Evolutionary conservation across 345 rosid species (phyloP).

Genomic region (Ailanthus altissimus): DNA sequence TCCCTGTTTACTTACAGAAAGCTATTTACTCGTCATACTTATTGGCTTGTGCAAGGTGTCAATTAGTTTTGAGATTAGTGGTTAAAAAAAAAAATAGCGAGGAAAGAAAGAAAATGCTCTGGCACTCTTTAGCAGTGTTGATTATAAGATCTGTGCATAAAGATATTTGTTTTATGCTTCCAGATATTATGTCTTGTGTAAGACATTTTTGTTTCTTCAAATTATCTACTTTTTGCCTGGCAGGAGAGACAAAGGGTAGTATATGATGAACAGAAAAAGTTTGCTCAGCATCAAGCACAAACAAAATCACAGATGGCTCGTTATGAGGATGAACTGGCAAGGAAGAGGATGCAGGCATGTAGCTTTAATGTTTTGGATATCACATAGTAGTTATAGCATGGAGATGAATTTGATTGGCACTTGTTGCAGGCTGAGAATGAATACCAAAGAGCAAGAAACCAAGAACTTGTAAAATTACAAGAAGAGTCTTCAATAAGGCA

Average conservation of each 20-base stretch:
- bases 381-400: conserved; percentile 10
- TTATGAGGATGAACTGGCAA: conserved; percentile 88
- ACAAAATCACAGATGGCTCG: conserved; percentile 94
- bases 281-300: conserved; percentile 89
- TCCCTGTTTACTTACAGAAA: background rate
- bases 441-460: conserved; percentile 82
- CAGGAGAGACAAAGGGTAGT: conserved; percentile 92
- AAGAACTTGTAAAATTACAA: conserved; percentile 91
- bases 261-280: conserved; percentile 87
- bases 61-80: background rate
- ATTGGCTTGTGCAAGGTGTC: conserved; percentile 5
- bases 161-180: conserved; percentile 8
- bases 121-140: conserved; percentile 7
- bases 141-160: background rate
- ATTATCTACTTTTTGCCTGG: conserved; percentile 15
- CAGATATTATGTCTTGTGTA: background rate
- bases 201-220: background rate
- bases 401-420: conserved; percentile 22
- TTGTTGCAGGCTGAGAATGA: conserved; percentile 85
- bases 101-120: background rate
- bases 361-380: conserved; percentile 4
- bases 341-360: conserved; percentile 98
- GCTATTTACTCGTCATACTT: background rate
- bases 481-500: conserved; percentile 87
- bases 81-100: background rate